A percentile compares a stretch with the other conserved stretches of the same genome.
Evolutionary conservation across 768 basidiomycete species (phyloP).

Genomic region (Suillus subluteus): DNA sequence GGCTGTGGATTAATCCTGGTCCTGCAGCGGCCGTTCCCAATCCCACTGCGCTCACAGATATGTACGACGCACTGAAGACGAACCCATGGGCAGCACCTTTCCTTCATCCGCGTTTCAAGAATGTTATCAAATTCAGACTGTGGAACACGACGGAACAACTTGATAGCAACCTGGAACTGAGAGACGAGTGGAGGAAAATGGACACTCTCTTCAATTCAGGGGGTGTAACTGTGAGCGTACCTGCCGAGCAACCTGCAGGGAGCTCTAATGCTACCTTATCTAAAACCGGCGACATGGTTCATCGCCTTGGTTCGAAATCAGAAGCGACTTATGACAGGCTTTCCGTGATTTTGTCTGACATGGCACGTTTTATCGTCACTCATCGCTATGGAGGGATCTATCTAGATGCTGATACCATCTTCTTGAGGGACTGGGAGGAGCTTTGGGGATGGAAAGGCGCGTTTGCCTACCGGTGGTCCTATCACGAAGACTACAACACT

Average conservation of each 20-base stretch:
- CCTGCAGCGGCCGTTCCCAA: slow-evolving; percentile 86
- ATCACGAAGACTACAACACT: slow-evolving; percentile 90
- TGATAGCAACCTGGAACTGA: slow-evolving; percentile 83
- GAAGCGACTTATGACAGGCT: slow-evolving; percentile 73
- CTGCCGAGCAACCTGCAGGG: slow-evolving; percentile 26
- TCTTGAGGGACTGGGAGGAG: slow-evolving; percentile 96
- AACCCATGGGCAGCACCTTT: slow-evolving; percentile 95
- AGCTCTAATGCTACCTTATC: slow-evolving; percentile 25
- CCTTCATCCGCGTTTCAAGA: slow-evolving; percentile 85
- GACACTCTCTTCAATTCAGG: slow-evolving; percentile 87
- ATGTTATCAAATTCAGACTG: slow-evolving; percentile 87
- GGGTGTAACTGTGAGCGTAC: slow-evolving; percentile 72
- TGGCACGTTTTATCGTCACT: slow-evolving; percentile 95
- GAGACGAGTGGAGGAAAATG: slow-evolving; percentile 83
- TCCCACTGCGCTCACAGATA: slow-evolving; percentile 74
- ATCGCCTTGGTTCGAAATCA: slow-evolving; percentile 62
- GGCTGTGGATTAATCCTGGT: slow-evolving; percentile 96
- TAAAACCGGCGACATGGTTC: slow-evolving; percentile 18
- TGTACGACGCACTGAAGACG: slow-evolving; percentile 75
- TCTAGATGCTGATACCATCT: slow-evolving; percentile 90
- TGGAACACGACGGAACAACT: slow-evolving; percentile 98
- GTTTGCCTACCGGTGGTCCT: slow-evolving; percentile 95
- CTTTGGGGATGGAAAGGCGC: slow-evolving; percentile 95
- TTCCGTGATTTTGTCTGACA: slow-evolving; percentile 91
- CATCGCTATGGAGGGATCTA: slow-evolving; percentile 95